Base-by-base conservation (phyloP, 2,329 filamentous ascomycete species). In the Bipolaris oryzae region DNA sequence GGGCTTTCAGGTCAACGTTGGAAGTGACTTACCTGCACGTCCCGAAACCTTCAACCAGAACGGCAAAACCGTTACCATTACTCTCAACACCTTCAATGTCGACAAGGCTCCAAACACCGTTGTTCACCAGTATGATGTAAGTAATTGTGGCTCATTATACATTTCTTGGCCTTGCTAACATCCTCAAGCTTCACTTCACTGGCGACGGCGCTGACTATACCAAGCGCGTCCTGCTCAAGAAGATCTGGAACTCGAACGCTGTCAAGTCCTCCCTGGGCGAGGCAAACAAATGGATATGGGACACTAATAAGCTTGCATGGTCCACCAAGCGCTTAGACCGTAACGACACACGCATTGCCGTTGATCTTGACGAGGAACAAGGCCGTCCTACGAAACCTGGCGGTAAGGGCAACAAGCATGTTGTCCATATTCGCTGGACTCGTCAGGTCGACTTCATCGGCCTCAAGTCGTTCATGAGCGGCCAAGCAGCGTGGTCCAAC, bases 301-400 rank as follows among this genome's bases (percentile, higher is more conserved):
- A 98, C 77, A 91, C 91, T 25, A 88, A 89, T 69, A 91, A 89
- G 74, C 82, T 99, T 44, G 93, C 92, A 15, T 99, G 95, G 94
- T 72, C 66, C 43, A 57, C 62, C 44, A 69, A 64, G 53, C 50
- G 62, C 10, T 55, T 76, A 28, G 51, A 61, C 15, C 63, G 69
- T 25, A 59, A 70, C 7, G 70, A 78, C 50, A 53, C 73, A 0
- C 73, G 70, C 23, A 67, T 91, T 46, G 74, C 72, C 0, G 83
- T 98, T 39, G 87, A 97, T 64, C 82, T 97, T 1, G 91, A 96
- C 66, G 80, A 78, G 1, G 90, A 90, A 61, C 75, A 83, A 43
- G 81, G 63, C 13, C 57, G 52, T 15, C 47, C 49, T 7, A 58
- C 56, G n/a, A 61, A 52, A 53, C 58, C 51, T 16, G 59, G 55